Conservation (phyloP, 2,329 filamentous ascomycete species). For the Stenocarpella maydis region DNA sequence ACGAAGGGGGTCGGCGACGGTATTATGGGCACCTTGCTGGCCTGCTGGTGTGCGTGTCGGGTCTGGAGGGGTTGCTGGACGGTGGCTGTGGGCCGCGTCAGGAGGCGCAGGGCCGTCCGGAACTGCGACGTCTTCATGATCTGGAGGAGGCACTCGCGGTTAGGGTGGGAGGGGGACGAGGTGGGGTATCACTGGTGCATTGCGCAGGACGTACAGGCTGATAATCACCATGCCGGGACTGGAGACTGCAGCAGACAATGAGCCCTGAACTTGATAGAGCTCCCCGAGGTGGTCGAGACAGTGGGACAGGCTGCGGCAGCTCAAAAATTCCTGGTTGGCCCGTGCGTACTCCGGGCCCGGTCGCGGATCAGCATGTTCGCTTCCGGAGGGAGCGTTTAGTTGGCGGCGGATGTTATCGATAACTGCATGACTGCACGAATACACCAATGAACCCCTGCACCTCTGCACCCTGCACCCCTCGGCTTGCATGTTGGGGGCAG, state of each 20-base stretch:
- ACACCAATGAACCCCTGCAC: neutral
- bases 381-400: too few species aligned
- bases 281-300: neutral
- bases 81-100: constrained; percentile 44
- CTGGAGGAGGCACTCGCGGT: constrained; percentile 11
- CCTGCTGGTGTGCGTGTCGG: constrained; percentile 54
- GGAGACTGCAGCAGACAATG: neutral
- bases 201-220: neutral
- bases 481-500: neutral
- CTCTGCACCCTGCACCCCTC: neutral
- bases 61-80: constrained; percentile 46
- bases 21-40: constrained; percentile 45
- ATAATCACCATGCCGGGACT: constrained; percentile 10
- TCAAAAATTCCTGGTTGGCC: constrained; percentile 23
- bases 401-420: constrained; percentile 12
- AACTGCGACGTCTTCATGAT: constrained; percentile 39
- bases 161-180: neutral
- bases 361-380: constrained; percentile 12
- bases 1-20: constrained; percentile 85
- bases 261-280: neutral
- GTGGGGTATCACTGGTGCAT: neutral
- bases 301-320: neutral
- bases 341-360: neutral
- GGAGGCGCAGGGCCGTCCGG: constrained; percentile 40
- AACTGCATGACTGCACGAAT: neutral